A percentile compares a stretch with the other conserved stretches of the same genome.
Evolutionary conservation across 805 yeast species (phyloP).

Genomic region (Monosporozyma unispora): DNA sequence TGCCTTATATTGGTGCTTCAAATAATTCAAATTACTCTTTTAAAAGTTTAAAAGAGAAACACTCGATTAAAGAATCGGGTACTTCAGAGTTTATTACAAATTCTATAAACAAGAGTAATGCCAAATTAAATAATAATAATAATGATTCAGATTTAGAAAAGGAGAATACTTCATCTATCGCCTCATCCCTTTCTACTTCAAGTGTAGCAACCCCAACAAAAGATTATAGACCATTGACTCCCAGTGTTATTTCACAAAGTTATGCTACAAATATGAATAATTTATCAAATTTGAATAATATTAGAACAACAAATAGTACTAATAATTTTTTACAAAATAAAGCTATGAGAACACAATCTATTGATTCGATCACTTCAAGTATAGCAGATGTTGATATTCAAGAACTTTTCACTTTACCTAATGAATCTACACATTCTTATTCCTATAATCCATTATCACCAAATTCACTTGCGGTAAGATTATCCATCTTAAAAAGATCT

Average conservation of each 20-base stretch:
- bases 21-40: conserved; percentile 20
- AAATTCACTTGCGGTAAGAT: conserved; percentile 64
- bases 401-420: conserved; percentile 56
- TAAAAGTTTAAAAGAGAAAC: conserved; percentile 22
- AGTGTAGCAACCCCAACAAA: conserved; percentile 1
- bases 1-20: conserved; percentile 30
- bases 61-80: conserved; percentile 10
- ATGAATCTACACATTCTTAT: conserved; percentile 75
- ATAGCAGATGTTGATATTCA: conserved; percentile 24
- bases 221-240: not conserved
- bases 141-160: not conserved
- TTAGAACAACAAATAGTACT: not conserved
- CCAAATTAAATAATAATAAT: not conserved
- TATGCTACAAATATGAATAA: not conserved
- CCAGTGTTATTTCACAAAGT: not conserved
- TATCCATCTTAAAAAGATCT: conserved; percentile 67
- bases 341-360: conserved; percentile 7
- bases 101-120: not conserved
- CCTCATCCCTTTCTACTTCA: not conserved
- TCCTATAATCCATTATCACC: conserved; percentile 79
- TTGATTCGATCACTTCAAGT: conserved; percentile 9
- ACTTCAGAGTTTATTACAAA: not conserved
- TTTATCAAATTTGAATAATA: not conserved
- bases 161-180: not conserved
- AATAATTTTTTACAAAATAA: not conserved